These are phyloP conservation scores for Xylaria venustula DNA, from an alignment of 495 filamentous ascomycete species.

Conservation along the genomic window DNA sequence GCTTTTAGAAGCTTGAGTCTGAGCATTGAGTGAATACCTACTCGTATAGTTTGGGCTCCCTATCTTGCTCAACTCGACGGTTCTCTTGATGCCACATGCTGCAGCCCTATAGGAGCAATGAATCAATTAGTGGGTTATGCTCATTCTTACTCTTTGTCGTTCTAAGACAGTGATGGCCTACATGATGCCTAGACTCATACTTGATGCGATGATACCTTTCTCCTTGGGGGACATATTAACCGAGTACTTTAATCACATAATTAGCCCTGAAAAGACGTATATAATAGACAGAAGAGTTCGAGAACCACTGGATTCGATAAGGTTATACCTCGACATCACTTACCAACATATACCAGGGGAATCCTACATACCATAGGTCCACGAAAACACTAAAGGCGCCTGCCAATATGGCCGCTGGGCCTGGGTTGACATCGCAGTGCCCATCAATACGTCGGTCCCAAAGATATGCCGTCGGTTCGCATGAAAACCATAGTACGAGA, in stretches of 20 bases:
- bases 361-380: background rate
- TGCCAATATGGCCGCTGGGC: background rate
- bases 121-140: background rate
- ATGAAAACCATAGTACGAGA: background rate
- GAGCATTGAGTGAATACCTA: background rate
- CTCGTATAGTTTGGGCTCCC: background rate
- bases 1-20: background rate
- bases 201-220: background rate
- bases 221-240: background rate
- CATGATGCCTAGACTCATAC: background rate
- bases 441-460: background rate
- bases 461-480: background rate
- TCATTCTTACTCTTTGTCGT: background rate
- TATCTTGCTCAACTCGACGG: background rate
- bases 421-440: background rate
- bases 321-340: background rate
- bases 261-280: background rate
- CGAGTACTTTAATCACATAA: background rate
- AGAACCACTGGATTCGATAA: background rate
- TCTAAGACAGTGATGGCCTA: background rate
- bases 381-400: background rate
- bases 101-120: background rate
- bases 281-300: background rate
- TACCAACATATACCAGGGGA: slow-evolving; percentile 1
- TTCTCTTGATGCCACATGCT: background rate